A percentile compares a stretch with the other conserved stretches of the same genome.
Evolutionary conservation across 768 basidiomycete species (phyloP).

Genomic region (Auricularia cornea): DNA sequence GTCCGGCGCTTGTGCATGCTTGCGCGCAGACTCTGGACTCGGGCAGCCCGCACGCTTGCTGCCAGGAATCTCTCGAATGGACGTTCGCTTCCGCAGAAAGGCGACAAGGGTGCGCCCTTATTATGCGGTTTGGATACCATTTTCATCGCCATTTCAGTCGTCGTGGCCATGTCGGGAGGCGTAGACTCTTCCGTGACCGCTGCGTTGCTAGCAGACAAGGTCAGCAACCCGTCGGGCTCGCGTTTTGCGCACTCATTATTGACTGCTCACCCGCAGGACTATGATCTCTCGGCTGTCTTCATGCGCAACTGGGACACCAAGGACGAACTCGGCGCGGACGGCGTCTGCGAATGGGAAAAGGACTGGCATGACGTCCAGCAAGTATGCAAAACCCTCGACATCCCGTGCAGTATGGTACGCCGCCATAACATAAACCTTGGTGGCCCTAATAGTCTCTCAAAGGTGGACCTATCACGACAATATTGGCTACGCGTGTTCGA

Average conservation of each 20-base stretch:
- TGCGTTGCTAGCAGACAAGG: slow-evolving; percentile 61
- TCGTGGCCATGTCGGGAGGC: slow-evolving; percentile 91
- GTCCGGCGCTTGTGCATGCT: background rate
- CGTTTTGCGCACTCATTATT: background rate
- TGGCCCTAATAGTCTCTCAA: background rate
- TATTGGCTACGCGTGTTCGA: slow-evolving; percentile 92
- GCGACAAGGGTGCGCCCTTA: background rate
- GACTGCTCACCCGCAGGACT: slow-evolving; percentile 55
- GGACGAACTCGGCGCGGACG: slow-evolving; percentile 69
- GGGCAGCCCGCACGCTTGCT: background rate
- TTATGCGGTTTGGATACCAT: background rate
- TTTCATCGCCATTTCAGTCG: slow-evolving; percentile 39
- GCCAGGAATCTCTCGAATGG: background rate
- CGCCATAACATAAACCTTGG: background rate
- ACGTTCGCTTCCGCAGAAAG: background rate
- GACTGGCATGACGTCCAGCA: slow-evolving; percentile 88
- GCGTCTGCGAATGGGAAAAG: slow-evolving; percentile 92
- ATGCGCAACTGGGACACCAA: slow-evolving; percentile 96
- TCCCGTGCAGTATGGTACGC: slow-evolving; percentile 67
- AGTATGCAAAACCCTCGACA: slow-evolving; percentile 60
- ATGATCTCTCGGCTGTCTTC: slow-evolving; percentile 78
- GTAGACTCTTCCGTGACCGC: slow-evolving; percentile 91
- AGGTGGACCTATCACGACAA: slow-evolving; percentile 83
- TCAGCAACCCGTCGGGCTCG: slow-evolving; percentile 19
- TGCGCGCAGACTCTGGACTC: background rate